Evolutionary conservation across 202 grass and related monocot genomes (phyloP), one percentile per base, ranked within the genome.

Genomic region (Zizania palustris): DNA sequence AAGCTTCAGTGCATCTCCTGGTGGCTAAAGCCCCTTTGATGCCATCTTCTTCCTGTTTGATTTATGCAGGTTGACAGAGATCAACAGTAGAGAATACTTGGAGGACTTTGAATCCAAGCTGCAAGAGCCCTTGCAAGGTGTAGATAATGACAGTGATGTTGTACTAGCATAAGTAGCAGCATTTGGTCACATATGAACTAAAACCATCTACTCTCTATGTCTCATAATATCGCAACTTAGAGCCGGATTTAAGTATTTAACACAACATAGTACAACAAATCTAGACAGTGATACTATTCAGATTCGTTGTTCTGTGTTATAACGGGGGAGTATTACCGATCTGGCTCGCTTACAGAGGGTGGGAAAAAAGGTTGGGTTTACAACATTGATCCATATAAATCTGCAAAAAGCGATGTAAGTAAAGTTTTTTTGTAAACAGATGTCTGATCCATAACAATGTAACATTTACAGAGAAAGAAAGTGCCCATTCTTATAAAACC

Each of bases 51-150:
- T 44, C 9, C 16, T 11, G 37, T 63, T 75, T 45, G 40, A 6
- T 9, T 60, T 2, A 83, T 62, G 22, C 80, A 98, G 95, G 80
- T 90, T 94, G 81, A 98, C 89, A 16, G 95, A 98, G 84, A 81
- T 98, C 80, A 98, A 92, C 57, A 98, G 91, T 64, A 94, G 71
- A 77, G 91, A 98, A 65, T 98, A 90, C 80, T 75, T 98, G 71
- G 95, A 98, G 79, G 77, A 94, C 16, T 90, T 93, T 6, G 85
- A 92, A 68, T 71, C 51, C 0, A 88, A 67, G 69, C 86, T 90
- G 77, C 46, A 55, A 56, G 80, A 84, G 57, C 59, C 73, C n/a
- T 70, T 76, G 64, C 78, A 88, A 69, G 71, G 49, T 64, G 67
- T 82, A 84, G 83, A 85, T 64, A 51, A 64, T 59, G 68, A 20